Evolutionary conservation across 2,329 filamentous ascomycete species (phyloP), one percentile per base, ranked within the genome.

Genomic region (Helotiales sp.): DNA sequence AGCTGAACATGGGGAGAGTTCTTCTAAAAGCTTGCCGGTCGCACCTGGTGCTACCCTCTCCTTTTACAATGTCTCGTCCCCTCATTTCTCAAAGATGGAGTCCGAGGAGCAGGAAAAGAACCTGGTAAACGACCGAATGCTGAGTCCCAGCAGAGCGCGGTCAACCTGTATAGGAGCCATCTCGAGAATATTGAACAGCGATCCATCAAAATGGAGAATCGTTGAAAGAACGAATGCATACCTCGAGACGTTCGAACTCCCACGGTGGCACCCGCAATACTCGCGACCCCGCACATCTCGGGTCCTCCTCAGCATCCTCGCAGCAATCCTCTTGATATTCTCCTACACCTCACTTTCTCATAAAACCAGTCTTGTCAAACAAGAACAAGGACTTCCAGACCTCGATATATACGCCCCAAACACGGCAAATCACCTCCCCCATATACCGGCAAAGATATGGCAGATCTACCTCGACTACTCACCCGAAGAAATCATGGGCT

Each of bases 381-480:
- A 24, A 4, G 10, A 36, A n/a, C 38, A 34, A 27, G 40, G n/a
- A 24, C 38, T 51, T 22, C 48, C 52, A 36, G 19, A 29, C 17
- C 19, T 54, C 30, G 3, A 47, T 8, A 54, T 54, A n/a, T 46
- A 47, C 38, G 24, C 38, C 12, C 33, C 46, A 27, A 50, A 55
- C 33, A 29, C 27, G 4, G 19, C 44, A 1, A 50, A 29, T 27
- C 44, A 17, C 10, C 48, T 65, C 13, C 55, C 62, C 10, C 57
- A 61, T 44, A 65, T 67, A 44, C 66, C 64, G 6, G 42, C 60
- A 57, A 67, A 67, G 55, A 67, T 67, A 44, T 67, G 66, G 66
- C 66, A 67, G 47, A 59, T 67, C 42, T 67, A 60, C 52, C 61
- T 67, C 31, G 56, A 58, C 51, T 67, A 58, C 25, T 19, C 52